These are phyloP conservation scores for Cynara cardunculus DNA, from an alignment of 129 eudicot genomes.

Conservation along the genomic window DNA sequence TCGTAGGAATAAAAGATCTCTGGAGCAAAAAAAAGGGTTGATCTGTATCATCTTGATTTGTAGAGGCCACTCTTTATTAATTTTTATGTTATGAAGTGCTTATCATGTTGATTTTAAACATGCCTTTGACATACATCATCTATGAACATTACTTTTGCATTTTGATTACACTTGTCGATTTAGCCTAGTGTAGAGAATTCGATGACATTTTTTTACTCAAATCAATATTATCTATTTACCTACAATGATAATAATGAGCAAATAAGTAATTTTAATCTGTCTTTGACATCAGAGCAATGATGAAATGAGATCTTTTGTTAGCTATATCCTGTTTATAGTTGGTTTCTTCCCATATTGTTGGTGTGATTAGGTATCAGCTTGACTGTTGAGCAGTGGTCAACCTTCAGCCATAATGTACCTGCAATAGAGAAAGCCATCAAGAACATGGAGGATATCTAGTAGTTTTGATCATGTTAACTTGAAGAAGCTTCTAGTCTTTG, in stretches of 20 bases:
- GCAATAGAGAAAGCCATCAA: constrained; percentile 85
- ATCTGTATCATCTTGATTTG: no score
- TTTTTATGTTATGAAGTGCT: no score
- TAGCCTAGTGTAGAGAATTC: neutral
- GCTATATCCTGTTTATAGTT: neutral
- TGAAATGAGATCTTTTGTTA: neutral
- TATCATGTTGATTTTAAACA: no score
- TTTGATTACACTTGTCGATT: neutral
- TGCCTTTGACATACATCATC: no score
- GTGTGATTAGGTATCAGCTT: constrained; percentile 69
- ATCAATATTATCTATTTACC: neutral
- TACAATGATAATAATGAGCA: no score
- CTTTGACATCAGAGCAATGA: neutral
- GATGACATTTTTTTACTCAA: neutral
- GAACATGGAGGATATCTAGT: constrained; percentile 59
- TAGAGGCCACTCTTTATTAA: no score
- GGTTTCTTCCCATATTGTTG: neutral
- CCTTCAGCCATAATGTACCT: constrained; percentile 72
- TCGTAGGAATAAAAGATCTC: no score
- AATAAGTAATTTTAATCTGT: neutral
- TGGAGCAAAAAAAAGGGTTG: no score
- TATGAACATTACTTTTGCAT: neutral
- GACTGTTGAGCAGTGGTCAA: constrained; percentile 85
- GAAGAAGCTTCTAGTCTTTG: neutral
- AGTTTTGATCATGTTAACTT: constrained; percentile 9